Evolutionary conservation across 768 basidiomycete species (phyloP), one percentile per base, ranked within the genome.

Genomic region (Amanita inopinata): DNA sequence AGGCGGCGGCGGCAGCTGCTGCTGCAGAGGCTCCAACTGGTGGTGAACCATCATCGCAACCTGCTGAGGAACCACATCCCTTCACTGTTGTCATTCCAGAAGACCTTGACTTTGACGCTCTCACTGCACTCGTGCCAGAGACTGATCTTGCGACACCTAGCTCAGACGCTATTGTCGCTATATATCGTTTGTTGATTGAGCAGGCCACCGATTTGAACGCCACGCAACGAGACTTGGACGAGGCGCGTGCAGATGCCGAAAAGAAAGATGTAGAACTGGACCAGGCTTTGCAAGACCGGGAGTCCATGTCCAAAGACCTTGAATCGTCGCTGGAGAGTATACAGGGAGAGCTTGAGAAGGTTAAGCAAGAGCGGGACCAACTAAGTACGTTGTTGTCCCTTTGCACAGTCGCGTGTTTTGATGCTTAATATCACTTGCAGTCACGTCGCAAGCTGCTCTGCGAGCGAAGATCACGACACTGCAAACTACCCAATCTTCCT

Each of bases 251-350:
- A 2, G 77, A 79, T 35, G 56, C 67, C 7, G 74, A 84, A 51
- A 74, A 72, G 59, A 83, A 81, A 57, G 86, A 89, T 42, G 66
- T 91, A 2, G 88, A 92, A 58, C 65, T 90, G 25, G 88, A 91
- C 57, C 87, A 90, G 61, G 78, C 84, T 4, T 58, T 88, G 25
- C 83, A 88, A 52, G 87, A 91, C 56, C 74, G 72, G 40, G 85
- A 91, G 55, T 73, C 66, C 1, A 60, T 69, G 36, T 60, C 73
- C 1, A 72, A 70, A 38, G 78, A 83, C 23, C 53, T 79, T 8
- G 81, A 83, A 51, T 54, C 52, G 0, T 60, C 74, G 1, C 48
- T 78, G 22, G 75, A 80, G 41, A 48, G 53, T 33, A 57, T 71
- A 3, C 75, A 78, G 48, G 65, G 66, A 19, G 80, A 90, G 53